These are phyloP conservation scores for Trichoderma gracile DNA, from an alignment of 2,329 filamentous ascomycete genomes.

Conservation along the genomic window DNA sequence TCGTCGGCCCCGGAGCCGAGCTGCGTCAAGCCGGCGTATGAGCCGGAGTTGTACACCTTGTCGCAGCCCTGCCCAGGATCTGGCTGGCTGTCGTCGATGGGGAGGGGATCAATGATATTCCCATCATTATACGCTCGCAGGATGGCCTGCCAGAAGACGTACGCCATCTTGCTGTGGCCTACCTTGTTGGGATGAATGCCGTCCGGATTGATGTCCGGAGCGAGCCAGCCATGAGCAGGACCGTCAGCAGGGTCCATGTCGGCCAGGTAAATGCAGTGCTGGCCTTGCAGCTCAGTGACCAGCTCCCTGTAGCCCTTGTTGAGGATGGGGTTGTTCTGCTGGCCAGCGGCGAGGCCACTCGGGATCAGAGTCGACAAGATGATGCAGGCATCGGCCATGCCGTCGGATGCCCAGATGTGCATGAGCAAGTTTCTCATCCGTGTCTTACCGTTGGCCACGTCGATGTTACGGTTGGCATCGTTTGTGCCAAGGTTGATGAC, in stretches of 20 bases:
- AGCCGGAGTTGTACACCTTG: neutral
- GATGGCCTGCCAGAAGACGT: neutral
- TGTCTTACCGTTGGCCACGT: neutral
- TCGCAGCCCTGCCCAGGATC: neutral
- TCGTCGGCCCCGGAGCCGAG: neutral
- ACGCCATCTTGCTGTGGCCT: neutral
- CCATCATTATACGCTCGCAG: neutral
- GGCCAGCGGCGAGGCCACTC: neutral
- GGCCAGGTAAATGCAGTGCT: neutral
- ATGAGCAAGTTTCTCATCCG: neutral
- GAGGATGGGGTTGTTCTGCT: neutral
- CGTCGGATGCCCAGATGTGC: neutral
- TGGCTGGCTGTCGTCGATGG: neutral
- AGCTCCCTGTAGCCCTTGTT: neutral
- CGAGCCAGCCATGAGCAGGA: neutral
- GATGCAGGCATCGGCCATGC: neutral
- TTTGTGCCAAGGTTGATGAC: neutral
- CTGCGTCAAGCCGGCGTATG: neutral
- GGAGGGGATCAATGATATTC: neutral
- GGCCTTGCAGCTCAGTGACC: neutral
- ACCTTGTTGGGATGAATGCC: neutral
- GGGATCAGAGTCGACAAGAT: neutral
- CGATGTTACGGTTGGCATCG: neutral
- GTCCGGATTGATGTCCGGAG: neutral
- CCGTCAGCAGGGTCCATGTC: neutral